These are phyloP conservation scores for Marchantia polymorpha DNA, from an alignment of 225 moss, liverwort and hornwort genomes.

Conservation along the genomic window DNA sequence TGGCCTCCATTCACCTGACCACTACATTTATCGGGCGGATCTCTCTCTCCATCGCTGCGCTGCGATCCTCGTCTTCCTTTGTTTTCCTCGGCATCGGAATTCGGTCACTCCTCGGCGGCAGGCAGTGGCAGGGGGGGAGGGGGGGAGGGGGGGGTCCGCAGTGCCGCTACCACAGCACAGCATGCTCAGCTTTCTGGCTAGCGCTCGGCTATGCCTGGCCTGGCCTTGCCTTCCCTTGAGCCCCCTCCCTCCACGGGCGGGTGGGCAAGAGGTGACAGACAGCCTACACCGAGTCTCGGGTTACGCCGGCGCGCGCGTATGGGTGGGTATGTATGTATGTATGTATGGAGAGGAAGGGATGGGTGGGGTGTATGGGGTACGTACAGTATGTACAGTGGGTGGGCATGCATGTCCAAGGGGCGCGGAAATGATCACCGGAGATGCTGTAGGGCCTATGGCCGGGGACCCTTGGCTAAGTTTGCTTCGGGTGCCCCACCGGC, in stretches of 20 bases:
- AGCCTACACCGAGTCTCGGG: neutral
- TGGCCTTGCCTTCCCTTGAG: too few relatives aligned
- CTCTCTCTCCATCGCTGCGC: neutral
- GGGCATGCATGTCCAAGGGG: too few relatives aligned
- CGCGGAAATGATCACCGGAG: neutral
- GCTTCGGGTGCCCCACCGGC: neutral
- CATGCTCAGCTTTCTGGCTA: neutral
- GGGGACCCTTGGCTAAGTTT: neutral
- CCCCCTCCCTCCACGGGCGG: too few relatives aligned
- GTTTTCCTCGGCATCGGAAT: neutral
- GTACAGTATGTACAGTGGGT: neutral
- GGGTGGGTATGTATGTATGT: too few relatives aligned
- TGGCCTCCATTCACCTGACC: neutral
- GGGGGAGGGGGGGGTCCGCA: neutral
- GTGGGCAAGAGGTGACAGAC: neutral
- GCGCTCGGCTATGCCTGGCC: too few relatives aligned
- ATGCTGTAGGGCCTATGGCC: neutral
- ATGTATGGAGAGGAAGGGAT: too few relatives aligned
- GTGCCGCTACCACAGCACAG: neutral
- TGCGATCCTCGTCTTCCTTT: neutral
- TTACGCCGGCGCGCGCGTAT: too few relatives aligned
- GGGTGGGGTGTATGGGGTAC: neutral
- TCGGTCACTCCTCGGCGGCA: too few relatives aligned
- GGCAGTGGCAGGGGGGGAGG: neutral
- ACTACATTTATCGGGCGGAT: neutral